Conservation (phyloP, 1,284 basidiomycete genomes). For the Leucoagaricus sp. region DNA sequence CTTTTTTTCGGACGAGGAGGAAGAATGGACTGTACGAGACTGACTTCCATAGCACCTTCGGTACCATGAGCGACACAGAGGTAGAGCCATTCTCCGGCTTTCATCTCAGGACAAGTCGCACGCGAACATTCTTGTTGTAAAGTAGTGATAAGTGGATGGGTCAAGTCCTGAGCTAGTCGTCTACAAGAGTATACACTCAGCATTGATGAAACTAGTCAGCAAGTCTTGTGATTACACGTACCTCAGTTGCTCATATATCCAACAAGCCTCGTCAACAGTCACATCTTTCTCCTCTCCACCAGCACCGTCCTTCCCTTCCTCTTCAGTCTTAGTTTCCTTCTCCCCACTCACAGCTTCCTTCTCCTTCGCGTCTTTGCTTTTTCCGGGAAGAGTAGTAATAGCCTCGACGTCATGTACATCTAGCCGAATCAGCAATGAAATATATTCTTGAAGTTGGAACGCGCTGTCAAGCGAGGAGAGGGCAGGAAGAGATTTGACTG, state of each 20-base stretch:
- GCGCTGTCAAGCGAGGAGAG: constrained; percentile 82
- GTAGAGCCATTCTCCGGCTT: constrained; percentile 96
- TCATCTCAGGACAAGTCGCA: constrained; percentile 91
- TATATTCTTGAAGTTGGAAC: constrained; percentile 95
- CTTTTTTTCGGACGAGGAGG: too few relatives aligned
- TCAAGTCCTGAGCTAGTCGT: constrained; percentile 90
- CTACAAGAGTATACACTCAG: too few relatives aligned
- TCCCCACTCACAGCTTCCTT: constrained; percentile 37
- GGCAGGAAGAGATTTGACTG: constrained; percentile 64
- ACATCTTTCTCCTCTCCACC: constrained; percentile 48
- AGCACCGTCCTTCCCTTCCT: constrained; percentile 39
- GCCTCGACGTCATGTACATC: constrained; percentile 88
- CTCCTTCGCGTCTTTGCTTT: constrained; percentile 41
- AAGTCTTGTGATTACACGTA: too few relatives aligned
- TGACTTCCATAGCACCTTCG: constrained; percentile 75
- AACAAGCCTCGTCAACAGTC: constrained; percentile 79
- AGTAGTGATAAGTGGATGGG: constrained; percentile 85
- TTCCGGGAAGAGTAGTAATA: constrained; percentile 77
- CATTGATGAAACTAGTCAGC: too few relatives aligned
- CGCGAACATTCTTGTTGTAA: constrained; percentile 86
- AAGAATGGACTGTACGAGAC: constrained; percentile 18
- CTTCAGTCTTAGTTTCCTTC: constrained; percentile 23
- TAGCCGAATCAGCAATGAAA: constrained; percentile 81
- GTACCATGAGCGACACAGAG: constrained; percentile 92
- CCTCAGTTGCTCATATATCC: constrained; percentile 96